Conservation (phyloP, 2,329 filamentous ascomycete genomes). For the Nectriaceae sp. region DNA sequence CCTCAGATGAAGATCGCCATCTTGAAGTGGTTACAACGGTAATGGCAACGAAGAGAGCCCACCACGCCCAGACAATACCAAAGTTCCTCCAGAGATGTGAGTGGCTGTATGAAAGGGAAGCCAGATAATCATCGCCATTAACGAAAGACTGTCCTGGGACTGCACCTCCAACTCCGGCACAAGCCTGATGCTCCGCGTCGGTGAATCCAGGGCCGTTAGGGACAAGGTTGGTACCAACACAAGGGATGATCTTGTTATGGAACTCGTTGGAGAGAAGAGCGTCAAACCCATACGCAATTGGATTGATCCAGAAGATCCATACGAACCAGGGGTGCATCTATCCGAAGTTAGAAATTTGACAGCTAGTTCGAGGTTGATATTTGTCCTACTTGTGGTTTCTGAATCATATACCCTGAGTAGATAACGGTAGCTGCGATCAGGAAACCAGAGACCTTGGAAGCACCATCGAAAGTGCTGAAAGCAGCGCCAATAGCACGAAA, state of each 20-base stretch:
- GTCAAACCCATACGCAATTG: conserved; percentile 70
- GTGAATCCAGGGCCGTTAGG: conserved; percentile 52
- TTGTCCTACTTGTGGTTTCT: conserved; percentile 44
- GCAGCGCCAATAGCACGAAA: conserved; percentile 59
- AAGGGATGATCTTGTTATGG: conserved; percentile 54
- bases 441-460: conserved; percentile 58
- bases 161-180: conserved; percentile 61
- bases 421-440: conserved; percentile 54
- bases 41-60: conserved; percentile 58
- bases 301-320: conserved; percentile 67
- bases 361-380: neutral
- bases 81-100: conserved; percentile 61
- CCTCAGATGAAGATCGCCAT: conserved; percentile 57
- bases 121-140: conserved; percentile 60
- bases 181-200: conserved; percentile 48
- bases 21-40: conserved; percentile 59
- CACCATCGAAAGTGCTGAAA: conserved; percentile 58
- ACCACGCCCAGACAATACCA: conserved; percentile 64
- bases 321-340: conserved; percentile 63
- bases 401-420: conserved; percentile 67
- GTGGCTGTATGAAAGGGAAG: conserved; percentile 54
- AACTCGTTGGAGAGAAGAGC: conserved; percentile 73
- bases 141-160: conserved; percentile 48
- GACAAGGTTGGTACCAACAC: conserved; percentile 51
- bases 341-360: neutral